Conservation (phyloP, 2,329 filamentous ascomycete species). For the Alternaria sp. region DNA sequence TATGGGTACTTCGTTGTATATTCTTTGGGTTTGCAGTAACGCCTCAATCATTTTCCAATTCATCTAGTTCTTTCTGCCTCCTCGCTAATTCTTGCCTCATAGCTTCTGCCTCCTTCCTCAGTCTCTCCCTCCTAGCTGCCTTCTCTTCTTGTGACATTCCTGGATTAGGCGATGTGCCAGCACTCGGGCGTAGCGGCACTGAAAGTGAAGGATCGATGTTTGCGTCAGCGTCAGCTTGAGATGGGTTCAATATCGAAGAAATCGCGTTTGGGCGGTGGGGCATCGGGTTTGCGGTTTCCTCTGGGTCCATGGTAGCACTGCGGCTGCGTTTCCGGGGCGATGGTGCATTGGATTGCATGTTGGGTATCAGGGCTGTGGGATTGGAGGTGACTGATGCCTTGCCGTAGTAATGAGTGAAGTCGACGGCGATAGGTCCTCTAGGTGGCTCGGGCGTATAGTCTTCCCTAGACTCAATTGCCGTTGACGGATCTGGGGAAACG, state of each 20-base stretch:
- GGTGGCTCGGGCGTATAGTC: constrained; percentile 34
- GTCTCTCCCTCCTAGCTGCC: constrained; percentile 37
- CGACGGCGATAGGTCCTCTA: constrained; percentile 45
- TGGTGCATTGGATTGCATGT: constrained; percentile 28
- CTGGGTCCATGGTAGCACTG: constrained; percentile 43
- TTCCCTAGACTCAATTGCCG: constrained; percentile 41
- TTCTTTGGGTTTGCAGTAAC: neutral
- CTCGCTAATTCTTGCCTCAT: constrained; percentile 43
- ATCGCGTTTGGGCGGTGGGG: constrained; percentile 46
- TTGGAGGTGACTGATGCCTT: constrained; percentile 27
- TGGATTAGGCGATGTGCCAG: constrained; percentile 30
- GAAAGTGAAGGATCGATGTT: constrained; percentile 48
- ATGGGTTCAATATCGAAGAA: constrained; percentile 46
- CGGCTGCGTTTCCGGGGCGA: constrained; percentile 48
- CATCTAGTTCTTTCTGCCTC: constrained; percentile 43
- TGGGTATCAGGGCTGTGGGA: constrained; percentile 21
- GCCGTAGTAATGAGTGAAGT: constrained; percentile 48
- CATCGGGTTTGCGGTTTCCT: constrained; percentile 34
- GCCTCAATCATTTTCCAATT: constrained; percentile 40
- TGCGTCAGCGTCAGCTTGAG: constrained; percentile 28
- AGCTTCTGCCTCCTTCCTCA: constrained; percentile 41
- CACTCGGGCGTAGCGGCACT: constrained; percentile 26
- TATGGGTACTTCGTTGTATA: neutral
- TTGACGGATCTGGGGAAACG: constrained; percentile 45
- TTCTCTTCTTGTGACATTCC: constrained; percentile 39